Evolutionary conservation across 306 rosid species (phyloP).

Genomic region (Astragalus glycyphyllos): DNA sequence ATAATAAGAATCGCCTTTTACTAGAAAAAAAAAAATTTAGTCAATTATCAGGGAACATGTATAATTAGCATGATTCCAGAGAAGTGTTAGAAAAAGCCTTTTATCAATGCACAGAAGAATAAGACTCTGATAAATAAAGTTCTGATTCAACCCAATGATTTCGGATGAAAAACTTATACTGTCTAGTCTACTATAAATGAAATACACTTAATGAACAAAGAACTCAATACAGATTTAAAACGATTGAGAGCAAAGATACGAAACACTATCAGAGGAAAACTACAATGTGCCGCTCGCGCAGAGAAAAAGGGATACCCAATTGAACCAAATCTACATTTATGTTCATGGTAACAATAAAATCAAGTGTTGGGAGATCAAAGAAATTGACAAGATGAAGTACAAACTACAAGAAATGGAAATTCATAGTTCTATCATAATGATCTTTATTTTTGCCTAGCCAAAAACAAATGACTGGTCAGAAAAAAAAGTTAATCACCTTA

Average conservation of each 20-base stretch:
- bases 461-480: conserved; percentile 40
- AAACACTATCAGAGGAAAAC: not conserved
- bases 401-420: conserved; percentile 6
- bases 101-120: not conserved
- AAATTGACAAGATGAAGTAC: conserved; percentile 20
- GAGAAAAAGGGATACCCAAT: conserved; percentile 1
- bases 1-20: not conserved
- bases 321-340: conserved; percentile 20
- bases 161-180: not conserved
- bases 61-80: conserved; percentile 11
- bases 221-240: conserved; percentile 26
- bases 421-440: conserved; percentile 13
- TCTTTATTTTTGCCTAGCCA: conserved; percentile 33
- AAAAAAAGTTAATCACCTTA: conserved; percentile 70
- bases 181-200: conserved; percentile 16
- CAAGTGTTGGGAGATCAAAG: not conserved
- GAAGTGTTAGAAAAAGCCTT: not conserved
- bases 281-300: not conserved
- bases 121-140: conserved; percentile 7
- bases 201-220: conserved; percentile 27
- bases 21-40: not conserved
- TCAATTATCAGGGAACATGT: not conserved
- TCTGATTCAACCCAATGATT: conserved; percentile 16
- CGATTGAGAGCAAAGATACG: not conserved
- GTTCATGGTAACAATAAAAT: conserved; percentile 10